Evolutionary conservation across 352 stramenopile species (phyloP), one percentile per base, ranked within the genome.

Genomic region (Phytophthora meadii): DNA sequence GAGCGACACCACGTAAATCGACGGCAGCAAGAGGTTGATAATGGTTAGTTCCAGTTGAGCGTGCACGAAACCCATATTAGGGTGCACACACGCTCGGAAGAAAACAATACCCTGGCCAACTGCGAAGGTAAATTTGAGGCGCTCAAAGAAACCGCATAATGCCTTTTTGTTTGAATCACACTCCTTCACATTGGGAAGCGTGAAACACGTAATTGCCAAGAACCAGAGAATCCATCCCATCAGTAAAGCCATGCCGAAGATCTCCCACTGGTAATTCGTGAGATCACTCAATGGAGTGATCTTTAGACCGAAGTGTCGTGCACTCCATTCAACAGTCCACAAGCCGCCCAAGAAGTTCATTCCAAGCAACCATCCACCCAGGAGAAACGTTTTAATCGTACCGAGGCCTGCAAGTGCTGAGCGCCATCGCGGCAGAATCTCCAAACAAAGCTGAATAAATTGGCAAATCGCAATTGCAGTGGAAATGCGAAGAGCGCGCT

Each of bases 31-130:
- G 49, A 95, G 61, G 62, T 95, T 95, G 74, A 95, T 94, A 55
- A 95, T 95, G 7, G 87, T 95, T 30, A 95, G 82, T 68, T 95
- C 87, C 12, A 95, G 77, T 56, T 95, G 87, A 15, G 87, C 87
- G 48, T 95, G 87, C 24, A 95, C 87, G 44, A 95, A 95, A 1
- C 87, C 87, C 87, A 95, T 95, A 41, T 78, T 73, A 10, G 87
- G 87, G 65, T 94, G 87, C 25, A 95, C 41, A 39, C 84, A 93
- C 3, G 87, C 87, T 28, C 87, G 79, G 27, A 87, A 64, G 48
- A 95, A 95, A 22, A 95, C 79, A 64, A 95, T 88, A 8, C 69
- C 81, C 51, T 95, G 86, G 28, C 86, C 86, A 36, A 92, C 61
- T 17, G 84, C 81, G 30, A 95, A 95, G 1, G 88, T 91, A 47